phyloP scores from a whole-genome alignment of 2,329 filamentous ascomycete species.

The Geosmithia flava region DNA sequence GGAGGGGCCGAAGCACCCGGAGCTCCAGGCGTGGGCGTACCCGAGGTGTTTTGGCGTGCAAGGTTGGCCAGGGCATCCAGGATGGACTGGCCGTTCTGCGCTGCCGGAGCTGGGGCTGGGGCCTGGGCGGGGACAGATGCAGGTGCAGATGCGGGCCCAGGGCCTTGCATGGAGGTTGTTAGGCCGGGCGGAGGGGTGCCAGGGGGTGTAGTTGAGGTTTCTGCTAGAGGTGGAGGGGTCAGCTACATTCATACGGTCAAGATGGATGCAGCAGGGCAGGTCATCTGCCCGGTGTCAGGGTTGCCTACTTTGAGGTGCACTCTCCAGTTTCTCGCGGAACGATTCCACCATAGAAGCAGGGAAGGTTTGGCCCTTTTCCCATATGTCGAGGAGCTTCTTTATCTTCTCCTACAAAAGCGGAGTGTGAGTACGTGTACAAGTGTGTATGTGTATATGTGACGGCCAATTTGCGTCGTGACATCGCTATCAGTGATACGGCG shows the following conservation, averaged over 20 bases:
- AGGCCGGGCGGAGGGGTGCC: constrained; percentile 43
- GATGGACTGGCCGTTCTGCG: constrained; percentile 46
- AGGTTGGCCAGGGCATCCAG: constrained; percentile 71
- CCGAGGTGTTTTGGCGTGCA: constrained; percentile 54
- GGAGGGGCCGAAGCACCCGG: constrained; percentile 27
- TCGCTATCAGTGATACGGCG: neutral
- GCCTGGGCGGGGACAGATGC: constrained; percentile 15
- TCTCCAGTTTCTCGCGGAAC: constrained; percentile 71
- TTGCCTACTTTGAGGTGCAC: constrained; percentile 50
- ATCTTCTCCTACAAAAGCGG: constrained; percentile 67
- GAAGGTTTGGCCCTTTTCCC: constrained; percentile 93
- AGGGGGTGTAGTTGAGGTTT: constrained; percentile 58
- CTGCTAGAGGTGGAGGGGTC: constrained; percentile 36
- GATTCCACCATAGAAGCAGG: constrained; percentile 64
- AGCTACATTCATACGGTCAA: neutral
- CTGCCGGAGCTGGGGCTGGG: constrained; percentile 20
- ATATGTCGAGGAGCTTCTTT: constrained; percentile 86
- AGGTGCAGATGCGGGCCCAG: constrained; percentile 9
- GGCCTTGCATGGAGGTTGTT: constrained; percentile 23
- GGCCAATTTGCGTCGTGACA: neutral
- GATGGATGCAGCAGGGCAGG: too few species aligned
- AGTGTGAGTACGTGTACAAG: neutral
- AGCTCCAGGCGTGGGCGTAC: neutral
- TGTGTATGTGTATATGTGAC: neutral
- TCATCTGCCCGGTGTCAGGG: constrained; percentile 1